Evolutionary conservation across 2,329 filamentous ascomycete species (phyloP).

Genomic region (Cladophialophora carrionii): DNA sequence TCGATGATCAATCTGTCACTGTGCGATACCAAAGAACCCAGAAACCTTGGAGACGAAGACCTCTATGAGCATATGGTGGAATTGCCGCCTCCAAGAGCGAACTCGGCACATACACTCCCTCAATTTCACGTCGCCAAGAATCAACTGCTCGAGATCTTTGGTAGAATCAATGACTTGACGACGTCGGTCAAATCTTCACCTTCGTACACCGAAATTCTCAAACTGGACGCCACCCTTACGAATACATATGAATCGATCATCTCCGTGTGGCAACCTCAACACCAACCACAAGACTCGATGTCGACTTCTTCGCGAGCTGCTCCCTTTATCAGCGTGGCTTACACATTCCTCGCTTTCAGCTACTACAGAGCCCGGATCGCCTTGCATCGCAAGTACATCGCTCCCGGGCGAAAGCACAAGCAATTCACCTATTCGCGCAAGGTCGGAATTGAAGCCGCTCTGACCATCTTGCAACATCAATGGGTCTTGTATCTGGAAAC

Average conservation of each 20-base stretch:
- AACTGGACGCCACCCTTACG: conserved; percentile 36
- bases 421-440: conserved; percentile 48
- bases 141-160: conserved; percentile 37
- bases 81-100: conserved; percentile 59
- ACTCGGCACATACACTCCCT: conserved; percentile 49
- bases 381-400: conserved; percentile 46
- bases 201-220: conserved; percentile 33
- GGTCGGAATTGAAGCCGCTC: conserved; percentile 52
- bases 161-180: conserved; percentile 36
- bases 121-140: conserved; percentile 42
- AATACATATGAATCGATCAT: conserved; percentile 34
- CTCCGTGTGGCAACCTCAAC: conserved; percentile 24
- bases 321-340: conserved; percentile 35
- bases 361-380: conserved; percentile 44
- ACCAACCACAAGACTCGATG: conserved; percentile 27
- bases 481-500: conserved; percentile 49
- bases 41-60: conserved; percentile 64
- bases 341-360: conserved; percentile 41
- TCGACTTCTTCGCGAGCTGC: conserved; percentile 6
- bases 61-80: conserved; percentile 55
- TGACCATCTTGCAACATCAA: conserved; percentile 51
- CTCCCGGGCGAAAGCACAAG: conserved; percentile 43
- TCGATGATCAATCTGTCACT: conserved; percentile 63
- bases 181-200: conserved; percentile 23
- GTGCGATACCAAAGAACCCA: conserved; percentile 61